Conservation (phyloP, 768 basidiomycete species). For the Boletus insuetus region DNA sequence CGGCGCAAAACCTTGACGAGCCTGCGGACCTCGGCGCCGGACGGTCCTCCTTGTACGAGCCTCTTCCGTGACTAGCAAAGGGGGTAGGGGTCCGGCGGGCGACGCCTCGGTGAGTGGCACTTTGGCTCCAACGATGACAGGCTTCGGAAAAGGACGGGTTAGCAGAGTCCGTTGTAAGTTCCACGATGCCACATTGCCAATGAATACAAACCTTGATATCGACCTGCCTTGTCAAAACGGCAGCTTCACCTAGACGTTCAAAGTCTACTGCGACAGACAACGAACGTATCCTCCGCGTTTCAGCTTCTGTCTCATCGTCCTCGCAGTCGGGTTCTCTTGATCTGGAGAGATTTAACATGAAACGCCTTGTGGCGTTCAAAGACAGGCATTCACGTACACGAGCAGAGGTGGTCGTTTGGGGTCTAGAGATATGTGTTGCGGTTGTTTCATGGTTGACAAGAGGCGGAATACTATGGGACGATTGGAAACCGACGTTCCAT, state of each 20-base stretch:
- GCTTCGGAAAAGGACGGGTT: constrained; percentile 9
- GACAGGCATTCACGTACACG: constrained; percentile 30
- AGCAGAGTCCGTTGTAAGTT: neutral
- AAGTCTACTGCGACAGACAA: constrained; percentile 40
- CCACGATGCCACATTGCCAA: neutral
- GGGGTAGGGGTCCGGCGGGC: constrained; percentile 9
- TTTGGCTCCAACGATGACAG: constrained; percentile 8
- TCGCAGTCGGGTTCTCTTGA: constrained; percentile 49
- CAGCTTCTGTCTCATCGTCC: constrained; percentile 44
- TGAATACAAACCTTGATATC: constrained; percentile 20
- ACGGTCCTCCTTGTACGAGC: neutral
- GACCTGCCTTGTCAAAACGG: constrained; percentile 16
- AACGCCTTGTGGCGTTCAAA: neutral
- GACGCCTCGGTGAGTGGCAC: neutral
- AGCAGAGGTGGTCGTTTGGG: constrained; percentile 38
- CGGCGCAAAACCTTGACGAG: neutral
- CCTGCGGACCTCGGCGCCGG: neutral
- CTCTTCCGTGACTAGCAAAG: constrained; percentile 25
- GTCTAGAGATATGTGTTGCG: constrained; percentile 40
- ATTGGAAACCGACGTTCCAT: neutral
- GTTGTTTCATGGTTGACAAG: constrained; percentile 35
- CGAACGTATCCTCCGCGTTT: constrained; percentile 39
- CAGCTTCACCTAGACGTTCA: constrained; percentile 21
- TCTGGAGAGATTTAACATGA: constrained; percentile 25
- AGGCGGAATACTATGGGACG: constrained; percentile 45